Evolutionary conservation across 345 rosid genomes (phyloP).

Genomic region (Durio zibethinus): DNA sequence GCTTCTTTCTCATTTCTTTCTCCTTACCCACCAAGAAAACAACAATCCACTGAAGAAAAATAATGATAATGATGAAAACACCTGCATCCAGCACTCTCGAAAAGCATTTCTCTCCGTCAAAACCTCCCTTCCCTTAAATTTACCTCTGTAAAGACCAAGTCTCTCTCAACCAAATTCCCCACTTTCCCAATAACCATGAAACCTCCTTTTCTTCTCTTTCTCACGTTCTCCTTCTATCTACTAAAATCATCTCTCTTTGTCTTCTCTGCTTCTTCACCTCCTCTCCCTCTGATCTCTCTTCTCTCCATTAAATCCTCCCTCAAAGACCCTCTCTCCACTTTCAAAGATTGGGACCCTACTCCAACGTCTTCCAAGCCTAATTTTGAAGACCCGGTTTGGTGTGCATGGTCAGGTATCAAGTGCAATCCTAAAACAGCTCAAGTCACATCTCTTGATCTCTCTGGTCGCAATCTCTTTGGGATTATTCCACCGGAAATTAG

Average conservation of each 20-base stretch:
- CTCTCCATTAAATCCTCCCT: constrained; percentile 71
- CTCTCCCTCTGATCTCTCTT: constrained; percentile 65
- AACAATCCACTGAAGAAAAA: constrained; percentile 35
- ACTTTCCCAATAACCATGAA: constrained; percentile 43
- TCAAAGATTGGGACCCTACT: constrained; percentile 63
- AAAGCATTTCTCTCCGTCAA: constrained; percentile 45
- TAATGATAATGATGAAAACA: constrained; percentile 58
- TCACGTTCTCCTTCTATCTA: constrained; percentile 31
- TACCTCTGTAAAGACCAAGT: constrained; percentile 28
- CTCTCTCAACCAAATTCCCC: constrained; percentile 34
- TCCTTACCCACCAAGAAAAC: constrained; percentile 22
- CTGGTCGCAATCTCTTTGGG: constrained; percentile 68
- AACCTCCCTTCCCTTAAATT: constrained; percentile 53
- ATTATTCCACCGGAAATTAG: constrained; percentile 56
- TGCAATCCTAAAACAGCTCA: constrained; percentile 55
- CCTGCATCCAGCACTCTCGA: constrained; percentile 48
- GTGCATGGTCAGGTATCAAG: constrained; percentile 82
- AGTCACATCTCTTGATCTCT: constrained; percentile 71
- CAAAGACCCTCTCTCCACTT: constrained; percentile 47
- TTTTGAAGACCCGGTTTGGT: constrained; percentile 51
- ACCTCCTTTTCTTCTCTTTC: constrained; percentile 34
- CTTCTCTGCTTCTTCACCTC: constrained; percentile 33
- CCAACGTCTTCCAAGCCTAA: constrained; percentile 28
- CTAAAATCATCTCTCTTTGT: constrained; percentile 12
- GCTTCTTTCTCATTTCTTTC: not conserved